Evolutionary conservation across 2,329 filamentous ascomycete genomes (phyloP).

Genomic region (Seiridium unicorne): DNA sequence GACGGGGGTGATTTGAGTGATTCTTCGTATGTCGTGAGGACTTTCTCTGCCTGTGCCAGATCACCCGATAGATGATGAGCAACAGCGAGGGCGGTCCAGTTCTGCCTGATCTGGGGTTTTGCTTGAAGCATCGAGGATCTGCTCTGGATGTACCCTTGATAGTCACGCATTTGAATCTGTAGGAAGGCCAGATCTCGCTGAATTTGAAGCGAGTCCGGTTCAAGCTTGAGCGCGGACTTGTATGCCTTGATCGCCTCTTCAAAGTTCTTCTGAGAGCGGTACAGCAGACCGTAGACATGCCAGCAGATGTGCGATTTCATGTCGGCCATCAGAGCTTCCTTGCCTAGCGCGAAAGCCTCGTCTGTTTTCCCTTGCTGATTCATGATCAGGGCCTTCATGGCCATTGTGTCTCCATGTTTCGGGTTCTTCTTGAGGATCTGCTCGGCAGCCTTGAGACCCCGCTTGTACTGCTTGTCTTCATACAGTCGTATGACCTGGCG

Average conservation of each 20-base stretch:
- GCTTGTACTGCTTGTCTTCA: constrained; percentile 97
- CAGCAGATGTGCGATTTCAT: constrained; percentile 99
- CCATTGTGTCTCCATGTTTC: constrained; percentile 96
- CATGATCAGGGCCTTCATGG: constrained; percentile 97
- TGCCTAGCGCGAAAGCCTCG: constrained; percentile 91
- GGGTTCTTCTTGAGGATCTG: constrained; percentile 94
- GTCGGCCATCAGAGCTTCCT: constrained; percentile 87
- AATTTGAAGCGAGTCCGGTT: constrained; percentile 93
- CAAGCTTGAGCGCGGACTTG: constrained; percentile 88
- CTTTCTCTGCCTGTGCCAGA: constrained; percentile 81
- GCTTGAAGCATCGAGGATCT: constrained; percentile 84
- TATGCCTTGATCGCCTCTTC: constrained; percentile 99
- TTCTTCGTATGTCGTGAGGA: constrained; percentile 88
- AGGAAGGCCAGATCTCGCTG: constrained; percentile 89
- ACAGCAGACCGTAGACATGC: constrained; percentile 97
- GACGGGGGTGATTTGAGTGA: constrained; percentile 80
- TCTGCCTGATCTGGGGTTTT: constrained; percentile 78
- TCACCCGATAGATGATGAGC: constrained; percentile 91
- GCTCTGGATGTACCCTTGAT: constrained; percentile 88
- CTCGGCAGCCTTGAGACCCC: constrained; percentile 89
- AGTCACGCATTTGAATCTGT: constrained; percentile 96
- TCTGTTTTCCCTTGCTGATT: constrained; percentile 90
- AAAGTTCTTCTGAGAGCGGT: constrained; percentile 93
- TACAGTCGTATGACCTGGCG: constrained; percentile 93
- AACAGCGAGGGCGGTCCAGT: constrained; percentile 96